phyloP scores from a whole-genome alignment of 768 basidiomycete species.

The Mycena vulgaris region DNA sequence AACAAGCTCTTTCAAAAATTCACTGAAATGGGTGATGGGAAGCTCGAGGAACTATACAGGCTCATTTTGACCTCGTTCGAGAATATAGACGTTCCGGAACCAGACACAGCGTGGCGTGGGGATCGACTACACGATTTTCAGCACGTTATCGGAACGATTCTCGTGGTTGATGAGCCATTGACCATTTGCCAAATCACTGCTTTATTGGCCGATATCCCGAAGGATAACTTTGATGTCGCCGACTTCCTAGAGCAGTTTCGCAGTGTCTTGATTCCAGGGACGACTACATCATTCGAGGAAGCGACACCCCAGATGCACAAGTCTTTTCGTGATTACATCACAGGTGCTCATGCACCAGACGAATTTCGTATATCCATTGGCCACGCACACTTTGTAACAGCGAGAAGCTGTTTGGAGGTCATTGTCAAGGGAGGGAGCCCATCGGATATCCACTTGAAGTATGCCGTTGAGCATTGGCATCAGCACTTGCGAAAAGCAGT shows the following conservation, averaged over 20 bases:
- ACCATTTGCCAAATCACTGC: conserved; percentile 12
- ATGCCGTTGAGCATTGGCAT: conserved; percentile 9
- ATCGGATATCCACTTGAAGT: not conserved
- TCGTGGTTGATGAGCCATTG: conserved; percentile 4
- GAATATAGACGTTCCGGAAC: conserved; percentile 2
- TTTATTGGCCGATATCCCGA: conserved; percentile 13
- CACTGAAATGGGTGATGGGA: conserved; percentile 1
- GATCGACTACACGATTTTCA: not conserved
- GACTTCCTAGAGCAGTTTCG: not conserved
- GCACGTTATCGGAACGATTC: conserved; percentile 15
- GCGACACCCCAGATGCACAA: conserved; percentile 23
- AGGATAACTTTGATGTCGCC: not conserved
- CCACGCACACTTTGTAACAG: conserved; percentile 15
- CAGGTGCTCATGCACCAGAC: not conserved
- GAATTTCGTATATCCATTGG: conserved; percentile 2
- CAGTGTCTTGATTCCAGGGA: conserved; percentile 13
- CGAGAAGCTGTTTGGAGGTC: too few species aligned
- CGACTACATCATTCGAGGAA: conserved; percentile 12
- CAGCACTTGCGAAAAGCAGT: conserved; percentile 21
- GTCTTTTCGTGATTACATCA: too few species aligned
- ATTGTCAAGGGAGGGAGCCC: conserved; percentile 5
- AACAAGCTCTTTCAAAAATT: not conserved
- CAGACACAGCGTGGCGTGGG: not conserved
- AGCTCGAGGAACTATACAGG: conserved; percentile 5
- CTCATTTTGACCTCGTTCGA: conserved; percentile 16